These are phyloP conservation scores for Myxozyma udenii DNA, from an alignment of 805 yeast species.

Conservation along the genomic window DNA sequence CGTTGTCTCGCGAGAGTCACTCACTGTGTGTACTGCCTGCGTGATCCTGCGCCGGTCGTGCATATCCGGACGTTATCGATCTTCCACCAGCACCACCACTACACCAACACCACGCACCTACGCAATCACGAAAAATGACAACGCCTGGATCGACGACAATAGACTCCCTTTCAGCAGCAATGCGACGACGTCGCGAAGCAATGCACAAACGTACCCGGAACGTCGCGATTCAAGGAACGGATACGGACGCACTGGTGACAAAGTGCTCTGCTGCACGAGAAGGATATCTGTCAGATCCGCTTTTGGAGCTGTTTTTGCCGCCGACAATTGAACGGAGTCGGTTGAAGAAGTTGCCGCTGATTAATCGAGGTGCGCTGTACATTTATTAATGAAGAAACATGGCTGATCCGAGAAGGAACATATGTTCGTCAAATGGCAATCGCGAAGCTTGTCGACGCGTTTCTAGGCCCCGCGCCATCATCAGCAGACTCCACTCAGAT, in stretches of 20 bases:
- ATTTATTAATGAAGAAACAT: no score
- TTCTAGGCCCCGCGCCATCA: background rate
- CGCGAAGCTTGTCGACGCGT: conserved; percentile 12
- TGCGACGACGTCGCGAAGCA: conserved; percentile 37
- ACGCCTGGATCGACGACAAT: background rate
- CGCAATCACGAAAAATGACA: background rate
- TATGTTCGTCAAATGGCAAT: conserved; percentile 34
- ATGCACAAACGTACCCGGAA: conserved; percentile 14
- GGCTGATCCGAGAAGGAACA: conserved; percentile 65
- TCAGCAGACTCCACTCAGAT: background rate
- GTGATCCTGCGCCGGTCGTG: no score
- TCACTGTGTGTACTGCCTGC: no score
- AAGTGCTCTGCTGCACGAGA: conserved; percentile 46
- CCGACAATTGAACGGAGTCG: conserved; percentile 3
- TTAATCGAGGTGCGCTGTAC: background rate
- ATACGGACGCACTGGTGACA: conserved; percentile 58
- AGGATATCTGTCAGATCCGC: conserved; percentile 49
- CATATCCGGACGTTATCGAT: no score
- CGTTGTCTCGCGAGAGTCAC: no score
- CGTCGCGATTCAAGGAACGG: conserved; percentile 51
- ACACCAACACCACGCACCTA: no score
- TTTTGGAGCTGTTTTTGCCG: conserved; percentile 32
- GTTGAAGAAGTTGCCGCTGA: conserved; percentile 49
- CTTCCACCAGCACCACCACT: no score
- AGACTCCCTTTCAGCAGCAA: background rate